Percentiles rank a stretch among this genome's conserved stretches.
phyloP scores from a whole-genome alignment of 805 yeast species.

The Nakazawaea pomicola region DNA sequence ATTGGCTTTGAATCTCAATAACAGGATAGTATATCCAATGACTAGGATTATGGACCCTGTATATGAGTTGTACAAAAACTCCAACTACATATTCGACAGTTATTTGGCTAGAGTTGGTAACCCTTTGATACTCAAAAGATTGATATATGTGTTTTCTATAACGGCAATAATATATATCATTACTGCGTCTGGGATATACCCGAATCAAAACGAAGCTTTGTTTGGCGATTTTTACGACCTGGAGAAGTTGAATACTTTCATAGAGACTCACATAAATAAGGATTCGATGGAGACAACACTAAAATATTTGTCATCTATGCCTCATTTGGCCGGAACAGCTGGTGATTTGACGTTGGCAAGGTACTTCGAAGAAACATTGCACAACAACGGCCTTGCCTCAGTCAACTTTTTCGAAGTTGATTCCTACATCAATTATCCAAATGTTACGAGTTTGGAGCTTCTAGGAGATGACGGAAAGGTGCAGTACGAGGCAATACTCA shows the following conservation, averaged over 20 bases:
- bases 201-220: conserved; percentile 32
- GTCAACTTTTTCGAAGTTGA: conserved; percentile 47
- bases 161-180: conserved; percentile 54
- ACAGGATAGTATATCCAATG: conserved; percentile 36
- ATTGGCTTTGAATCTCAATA: conserved; percentile 32
- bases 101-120: conserved; percentile 68
- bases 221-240: conserved; percentile 64
- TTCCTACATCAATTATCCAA: conserved; percentile 66
- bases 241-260: conserved; percentile 41
- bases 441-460: conserved; percentile 25
- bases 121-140: conserved; percentile 75
- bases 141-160: conserved; percentile 64
- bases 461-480: conserved; percentile 17
- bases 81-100: conserved; percentile 46
- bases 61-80: conserved; percentile 38
- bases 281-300: conserved; percentile 58
- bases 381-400: conserved; percentile 47
- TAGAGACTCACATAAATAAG: conserved; percentile 48
- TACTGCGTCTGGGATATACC: conserved; percentile 51
- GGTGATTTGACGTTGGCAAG: conserved; percentile 75
- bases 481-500: conserved; percentile 18
- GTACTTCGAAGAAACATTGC: conserved; percentile 57
- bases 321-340: conserved; percentile 83
- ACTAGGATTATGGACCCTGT: conserved; percentile 45
- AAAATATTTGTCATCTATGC: conserved; percentile 72